Evolutionary conservation across 345 rosid genomes (phyloP).

Genomic region (Populus tremula): DNA sequence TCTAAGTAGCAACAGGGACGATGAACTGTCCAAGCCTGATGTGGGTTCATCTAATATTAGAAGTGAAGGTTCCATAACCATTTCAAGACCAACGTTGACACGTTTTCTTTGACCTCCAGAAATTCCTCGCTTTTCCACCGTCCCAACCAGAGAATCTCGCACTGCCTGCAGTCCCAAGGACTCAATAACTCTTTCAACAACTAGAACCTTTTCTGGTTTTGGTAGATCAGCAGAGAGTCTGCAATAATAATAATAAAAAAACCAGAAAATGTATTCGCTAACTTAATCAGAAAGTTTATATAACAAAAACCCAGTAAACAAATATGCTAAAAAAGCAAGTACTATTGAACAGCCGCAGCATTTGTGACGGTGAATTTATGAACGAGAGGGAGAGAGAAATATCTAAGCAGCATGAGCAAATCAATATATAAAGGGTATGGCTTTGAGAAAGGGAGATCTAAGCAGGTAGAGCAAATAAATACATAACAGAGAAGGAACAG

Average conservation of each 20-base stretch:
- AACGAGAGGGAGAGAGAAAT: not conserved
- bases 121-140: slow-evolving; percentile 94
- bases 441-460: not conserved
- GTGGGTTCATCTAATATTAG: slow-evolving; percentile 97
- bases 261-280: not conserved
- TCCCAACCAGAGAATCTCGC: slow-evolving; percentile 89
- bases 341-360: not conserved
- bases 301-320: not conserved
- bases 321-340: not conserved
- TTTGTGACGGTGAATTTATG: not conserved
- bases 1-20: slow-evolving; percentile 87
- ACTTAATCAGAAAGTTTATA: not conserved
- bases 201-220: slow-evolving; percentile 78
- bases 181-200: slow-evolving; percentile 92
- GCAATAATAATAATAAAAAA: slow-evolving; percentile 12
- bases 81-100: slow-evolving; percentile 97
- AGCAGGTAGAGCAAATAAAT: not conserved
- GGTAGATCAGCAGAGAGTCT: slow-evolving; percentile 77
- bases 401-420: not conserved
- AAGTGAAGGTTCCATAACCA: slow-evolving; percentile 99
- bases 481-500: not conserved
- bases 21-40: slow-evolving; percentile 96
- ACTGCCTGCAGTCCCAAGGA: slow-evolving; percentile 78
- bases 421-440: not conserved
- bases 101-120: slow-evolving; percentile 99